These are phyloP conservation scores for Thraustotheca clavata DNA, from an alignment of 352 stramenopile genomes.

Conservation along the genomic window DNA sequence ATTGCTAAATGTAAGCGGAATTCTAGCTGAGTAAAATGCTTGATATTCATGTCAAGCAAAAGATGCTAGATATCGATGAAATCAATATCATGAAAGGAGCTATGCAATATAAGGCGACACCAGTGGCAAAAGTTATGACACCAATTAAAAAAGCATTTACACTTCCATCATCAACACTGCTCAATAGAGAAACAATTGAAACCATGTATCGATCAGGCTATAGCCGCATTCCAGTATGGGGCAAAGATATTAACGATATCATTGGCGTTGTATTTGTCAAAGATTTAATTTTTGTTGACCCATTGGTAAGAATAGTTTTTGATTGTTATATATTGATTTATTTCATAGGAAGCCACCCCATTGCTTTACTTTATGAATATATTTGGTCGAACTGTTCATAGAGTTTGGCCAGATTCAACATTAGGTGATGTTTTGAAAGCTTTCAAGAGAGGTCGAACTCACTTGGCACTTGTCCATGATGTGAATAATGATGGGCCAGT, in stretches of 20 bases:
- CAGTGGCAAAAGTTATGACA: slow-evolving; percentile 88
- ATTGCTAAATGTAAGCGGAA: background rate
- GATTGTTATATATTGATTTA: background rate
- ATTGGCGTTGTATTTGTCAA: slow-evolving; percentile 94
- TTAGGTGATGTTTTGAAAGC: slow-evolving; percentile 59
- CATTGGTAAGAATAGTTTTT: slow-evolving; percentile 41
- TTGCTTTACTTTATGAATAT: slow-evolving; percentile 89
- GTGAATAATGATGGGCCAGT: slow-evolving; percentile 73
- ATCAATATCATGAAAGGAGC: slow-evolving; percentile 92
- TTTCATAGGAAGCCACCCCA: slow-evolving; percentile 34
- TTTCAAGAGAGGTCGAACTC: slow-evolving; percentile 64
- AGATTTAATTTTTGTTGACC: slow-evolving; percentile 82
- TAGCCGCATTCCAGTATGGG: slow-evolving; percentile 92
- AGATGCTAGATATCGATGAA: slow-evolving; percentile 89
- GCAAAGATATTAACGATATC: slow-evolving; percentile 94
- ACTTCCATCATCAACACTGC: slow-evolving; percentile 55
- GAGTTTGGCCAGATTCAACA: slow-evolving; percentile 55
- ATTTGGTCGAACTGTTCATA: slow-evolving; percentile 54
- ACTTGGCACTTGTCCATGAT: slow-evolving; percentile 69
- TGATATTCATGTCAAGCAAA: slow-evolving; percentile 92
- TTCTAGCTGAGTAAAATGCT: slow-evolving; percentile 92
- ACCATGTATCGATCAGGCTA: slow-evolving; percentile 87
- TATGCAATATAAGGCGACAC: slow-evolving; percentile 67
- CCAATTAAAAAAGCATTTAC: slow-evolving; percentile 73
- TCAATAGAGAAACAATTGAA: slow-evolving; percentile 52